phyloP scores from a whole-genome alignment of 2,329 filamentous ascomycete genomes.

The Elsinoe batatas region DNA sequence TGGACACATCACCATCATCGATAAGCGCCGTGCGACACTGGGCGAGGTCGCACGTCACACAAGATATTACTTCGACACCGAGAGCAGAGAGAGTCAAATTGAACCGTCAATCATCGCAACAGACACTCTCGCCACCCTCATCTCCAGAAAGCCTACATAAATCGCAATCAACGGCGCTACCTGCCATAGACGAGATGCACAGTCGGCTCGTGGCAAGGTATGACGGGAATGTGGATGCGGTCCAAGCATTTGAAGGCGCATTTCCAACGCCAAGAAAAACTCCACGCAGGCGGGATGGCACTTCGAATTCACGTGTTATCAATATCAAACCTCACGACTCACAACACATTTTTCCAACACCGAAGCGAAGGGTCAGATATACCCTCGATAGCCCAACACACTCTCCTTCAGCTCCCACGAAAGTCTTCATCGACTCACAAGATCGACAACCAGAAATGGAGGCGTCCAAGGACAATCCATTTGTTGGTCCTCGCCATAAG shows the following conservation, averaged over 20 bases:
- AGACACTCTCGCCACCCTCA: conserved; percentile 34
- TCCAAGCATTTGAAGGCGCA: conserved; percentile 38
- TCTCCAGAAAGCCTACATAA: conserved; percentile 22
- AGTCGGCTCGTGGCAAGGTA: background rate
- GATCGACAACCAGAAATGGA: conserved; percentile 63
- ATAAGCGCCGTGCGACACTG: background rate
- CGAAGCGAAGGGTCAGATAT: conserved; percentile 35
- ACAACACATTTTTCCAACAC: conserved; percentile 49
- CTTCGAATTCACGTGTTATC: conserved; percentile 41
- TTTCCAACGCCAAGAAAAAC: conserved; percentile 74
- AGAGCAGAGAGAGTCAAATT: conserved; percentile 17
- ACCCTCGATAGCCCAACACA: conserved; percentile 22
- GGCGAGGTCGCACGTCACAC: background rate
- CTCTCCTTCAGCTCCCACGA: conserved; percentile 34
- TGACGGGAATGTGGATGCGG: conserved; percentile 17
- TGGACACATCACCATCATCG: background rate
- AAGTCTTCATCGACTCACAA: conserved; percentile 70
- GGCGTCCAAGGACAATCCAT: conserved; percentile 60
- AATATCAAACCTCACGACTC: conserved; percentile 49
- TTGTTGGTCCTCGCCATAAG: conserved; percentile 41
- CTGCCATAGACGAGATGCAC: background rate
- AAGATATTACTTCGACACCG: background rate
- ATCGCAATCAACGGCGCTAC: background rate
- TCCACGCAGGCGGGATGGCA: conserved; percentile 50
- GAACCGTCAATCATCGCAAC: conserved; percentile 36